Base-by-base conservation (phyloP, 2,329 filamentous ascomycete genomes). In the Colletotrichum chlorophyti region DNA sequence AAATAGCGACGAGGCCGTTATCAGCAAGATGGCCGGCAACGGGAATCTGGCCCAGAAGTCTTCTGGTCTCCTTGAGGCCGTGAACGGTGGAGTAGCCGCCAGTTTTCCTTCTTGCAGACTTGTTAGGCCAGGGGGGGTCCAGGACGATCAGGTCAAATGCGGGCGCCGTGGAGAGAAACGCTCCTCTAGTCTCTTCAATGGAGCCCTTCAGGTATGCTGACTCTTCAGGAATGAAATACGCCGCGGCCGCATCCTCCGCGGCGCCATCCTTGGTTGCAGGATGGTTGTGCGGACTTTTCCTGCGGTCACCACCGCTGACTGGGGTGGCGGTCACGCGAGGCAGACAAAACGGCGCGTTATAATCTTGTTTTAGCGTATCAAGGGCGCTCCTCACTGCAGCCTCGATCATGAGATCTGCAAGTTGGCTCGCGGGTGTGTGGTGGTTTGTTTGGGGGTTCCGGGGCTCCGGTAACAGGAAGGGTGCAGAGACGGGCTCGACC, bases 101-200 rank as follows among this genome's bases (percentile, higher is more conserved):
- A 46, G 67, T 78, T 65, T 84, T 86, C 34, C 89, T 80, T 64
- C 83, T 82, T 12, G 85, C 91, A 6, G 90, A 93, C 41, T 87
- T 83, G 68, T 92, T 94, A 0, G 91, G 90, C 91, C 91, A 94
- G 1, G 91, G 91, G 3, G 91, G 91, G 68, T 94, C 91, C 17
- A 93, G 75, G 7, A 93, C 70, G 32, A 93, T 78, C 40, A 93
- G 76, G 63, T 90, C 77, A 70, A 94, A 93, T 6, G 70, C 66
- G 17, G 82, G 79, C 2, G 81, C 77, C 3, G 66, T 68, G 12
- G 71, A 63, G 1, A 77, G 63, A 63, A 87, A 81, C 0, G 63
- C 61, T 2, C 69, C 65, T 32, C 77, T 70, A 40, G 72, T 72
- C 5, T 74, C 76, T 61, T 69, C 71, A 63, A 80, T 81, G 63